Evolutionary conservation across 2,329 filamentous ascomycete genomes (phyloP), one percentile per base, ranked within the genome.

Genomic region (Meredithiella fracta): DNA sequence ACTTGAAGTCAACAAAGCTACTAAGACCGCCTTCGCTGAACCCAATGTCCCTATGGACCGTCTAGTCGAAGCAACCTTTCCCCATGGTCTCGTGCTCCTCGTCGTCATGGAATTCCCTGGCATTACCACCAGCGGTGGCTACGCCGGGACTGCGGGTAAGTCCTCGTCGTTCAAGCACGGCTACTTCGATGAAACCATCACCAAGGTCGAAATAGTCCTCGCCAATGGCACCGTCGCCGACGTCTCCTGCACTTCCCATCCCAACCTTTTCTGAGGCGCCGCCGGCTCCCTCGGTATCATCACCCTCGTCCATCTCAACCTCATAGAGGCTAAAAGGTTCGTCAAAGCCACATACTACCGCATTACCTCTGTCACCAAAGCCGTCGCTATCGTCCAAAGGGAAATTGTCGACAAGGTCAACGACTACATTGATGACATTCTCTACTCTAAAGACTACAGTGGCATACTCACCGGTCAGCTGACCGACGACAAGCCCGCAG

Each of bases 21-120:
- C 64, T 1, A 73, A 73, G 54, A 81, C 75, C 5, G 83, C 81
- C 3, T 72, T 87, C 23, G 82, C 86, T 42, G 83, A 88, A 69
- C 83, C 84, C 54, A 88, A 87, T 62, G 83, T 86, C 9, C 76
- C 82, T 25, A 86, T 88, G 83, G 83, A 87, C 67, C 69, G 72
- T 0, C 75, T 88, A 17, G 81, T 86, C 53, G 78, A 81, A 63
- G 70, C 72, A 25, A 86, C 82, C 1, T 70, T 87, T 42, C 70
- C 70, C n/a, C 71, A 83, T 63, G 79, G 79, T 25, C 73, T 86
- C 2, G 73, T 86, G 2, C 83, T 83, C 0, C 82, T 81, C 1
- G 79, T 87, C 2, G 82, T 86, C 23, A 85, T 85, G 79, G 83
- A 86, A 65, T 87, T 86, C 62, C 83, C 82, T 0, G 83, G 83